These are phyloP conservation scores for Cladorrhinum sp. DNA, from an alignment of 2,329 filamentous ascomycete genomes.

Conservation along the genomic window DNA sequence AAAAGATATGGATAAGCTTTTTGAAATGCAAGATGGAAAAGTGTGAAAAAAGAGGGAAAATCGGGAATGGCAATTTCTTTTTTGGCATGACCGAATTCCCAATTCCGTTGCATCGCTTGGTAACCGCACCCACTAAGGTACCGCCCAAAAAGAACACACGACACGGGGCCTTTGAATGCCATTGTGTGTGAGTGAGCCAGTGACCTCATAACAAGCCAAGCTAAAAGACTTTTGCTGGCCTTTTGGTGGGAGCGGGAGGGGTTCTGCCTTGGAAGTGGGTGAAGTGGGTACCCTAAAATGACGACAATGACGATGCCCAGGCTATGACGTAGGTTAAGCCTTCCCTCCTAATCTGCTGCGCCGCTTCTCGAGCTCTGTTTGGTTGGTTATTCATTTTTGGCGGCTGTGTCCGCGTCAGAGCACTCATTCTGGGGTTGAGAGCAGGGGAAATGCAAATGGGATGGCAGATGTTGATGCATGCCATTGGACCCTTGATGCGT, in stretches of 20 bases:
- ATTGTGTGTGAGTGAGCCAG: not conserved
- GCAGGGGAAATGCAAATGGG: not conserved
- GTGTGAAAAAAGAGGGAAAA: not conserved
- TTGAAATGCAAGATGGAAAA: not conserved
- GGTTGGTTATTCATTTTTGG: not conserved
- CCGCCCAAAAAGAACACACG: not conserved
- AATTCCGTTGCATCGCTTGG: not conserved
- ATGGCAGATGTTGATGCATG: not conserved
- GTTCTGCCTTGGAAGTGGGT: slow-evolving; percentile 7
- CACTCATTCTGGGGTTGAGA: not conserved
- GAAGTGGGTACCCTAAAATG: not conserved
- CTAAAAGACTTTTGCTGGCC: not conserved
- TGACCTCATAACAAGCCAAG: not conserved
- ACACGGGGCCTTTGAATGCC: no score
- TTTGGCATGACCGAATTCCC: slow-evolving; percentile 5
- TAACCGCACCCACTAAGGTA: no score
- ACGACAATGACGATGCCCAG: not conserved
- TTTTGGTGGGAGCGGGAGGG: not conserved
- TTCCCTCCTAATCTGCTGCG: not conserved
- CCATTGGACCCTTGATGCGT: not conserved
- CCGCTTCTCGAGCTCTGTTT: not conserved
- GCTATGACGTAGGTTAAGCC: slow-evolving; percentile 7
- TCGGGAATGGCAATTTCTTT: slow-evolving; percentile 1
- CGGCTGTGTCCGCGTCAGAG: not conserved
- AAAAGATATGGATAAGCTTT: not conserved